Percentiles rank a stretch among this genome's conserved stretches.
Conservation (phyloP, 768 basidiomycete genomes). For the Amanita inopinata region DNA sequence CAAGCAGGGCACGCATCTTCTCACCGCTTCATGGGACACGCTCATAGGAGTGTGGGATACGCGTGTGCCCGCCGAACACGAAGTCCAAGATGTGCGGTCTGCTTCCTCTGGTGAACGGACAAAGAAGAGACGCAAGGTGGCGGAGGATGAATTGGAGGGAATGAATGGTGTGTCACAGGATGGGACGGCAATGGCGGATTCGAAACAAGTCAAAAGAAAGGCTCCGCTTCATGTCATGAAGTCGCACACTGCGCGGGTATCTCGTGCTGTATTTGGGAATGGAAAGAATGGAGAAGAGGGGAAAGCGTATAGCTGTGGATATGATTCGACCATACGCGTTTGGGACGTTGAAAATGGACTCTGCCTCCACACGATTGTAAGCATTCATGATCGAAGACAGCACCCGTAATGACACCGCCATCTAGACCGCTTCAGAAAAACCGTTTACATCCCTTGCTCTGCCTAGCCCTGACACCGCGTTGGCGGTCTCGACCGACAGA, state of each 20-base stretch:
- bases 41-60: slow-evolving; percentile 79
- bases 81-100: slow-evolving; percentile 9
- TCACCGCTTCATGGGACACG: slow-evolving; percentile 85
- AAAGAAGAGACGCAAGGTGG: slow-evolving; percentile 57
- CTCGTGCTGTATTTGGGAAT: slow-evolving; percentile 52
- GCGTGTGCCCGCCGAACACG: slow-evolving; percentile 38
- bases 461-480: slow-evolving; percentile 32
- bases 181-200: neutral
- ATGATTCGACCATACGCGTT: slow-evolving; percentile 80
- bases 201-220: slow-evolving; percentile 38
- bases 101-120: slow-evolving; percentile 21
- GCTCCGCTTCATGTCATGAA: slow-evolving; percentile 67
- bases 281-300: slow-evolving; percentile 13
- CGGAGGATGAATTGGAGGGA: slow-evolving; percentile 17
- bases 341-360: slow-evolving; percentile 84
- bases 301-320: slow-evolving; percentile 67
- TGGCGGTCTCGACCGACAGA: slow-evolving; percentile 68
- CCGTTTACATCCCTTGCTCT: slow-evolving; percentile 62
- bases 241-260: slow-evolving; percentile 78
- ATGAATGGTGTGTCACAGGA: neutral
- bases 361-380: slow-evolving; percentile 60
- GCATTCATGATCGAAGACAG: slow-evolving; percentile 17
- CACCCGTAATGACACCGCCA: neutral
- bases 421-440: slow-evolving; percentile 58
- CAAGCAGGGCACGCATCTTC: slow-evolving; percentile 45